phyloP scores from a whole-genome alignment of 768 basidiomycete species.

The Pleurotus citrinopileatus region DNA sequence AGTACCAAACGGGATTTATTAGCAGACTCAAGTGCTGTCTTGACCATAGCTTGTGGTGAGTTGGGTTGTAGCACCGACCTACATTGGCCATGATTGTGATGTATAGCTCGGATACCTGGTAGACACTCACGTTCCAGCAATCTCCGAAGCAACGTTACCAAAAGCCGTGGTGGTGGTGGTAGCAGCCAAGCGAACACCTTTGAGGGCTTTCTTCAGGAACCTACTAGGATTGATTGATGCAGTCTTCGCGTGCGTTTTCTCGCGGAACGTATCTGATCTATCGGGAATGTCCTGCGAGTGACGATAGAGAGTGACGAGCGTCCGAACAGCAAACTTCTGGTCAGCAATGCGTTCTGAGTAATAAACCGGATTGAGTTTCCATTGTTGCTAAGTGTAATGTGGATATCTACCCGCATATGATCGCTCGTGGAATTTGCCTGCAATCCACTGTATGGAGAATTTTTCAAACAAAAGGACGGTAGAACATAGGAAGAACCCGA shows the following conservation, averaged over 20 bases:
- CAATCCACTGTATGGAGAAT: conserved; percentile 83
- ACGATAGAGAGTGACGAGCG: conserved; percentile 73
- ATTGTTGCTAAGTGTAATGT: conserved; percentile 5
- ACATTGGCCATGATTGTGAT: conserved; percentile 7
- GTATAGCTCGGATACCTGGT: too few species aligned
- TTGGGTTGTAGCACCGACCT: conserved; percentile 87
- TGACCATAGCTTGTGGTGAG: conserved; percentile 77
- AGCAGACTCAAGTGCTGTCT: conserved; percentile 72
- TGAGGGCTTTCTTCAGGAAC: conserved; percentile 67
- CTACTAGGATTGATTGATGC: conserved; percentile 50
- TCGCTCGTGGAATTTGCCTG: conserved; percentile 76
- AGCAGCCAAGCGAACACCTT: conserved; percentile 69
- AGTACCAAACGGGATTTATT: conserved; percentile 75
- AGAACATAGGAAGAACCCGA: conserved; percentile 68
- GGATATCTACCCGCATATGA: conserved; percentile 55
- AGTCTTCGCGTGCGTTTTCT: conserved; percentile 28
- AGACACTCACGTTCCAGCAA: conserved; percentile 42
- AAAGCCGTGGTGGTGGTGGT: conserved; percentile 78
- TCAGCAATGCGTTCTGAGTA: conserved; percentile 71
- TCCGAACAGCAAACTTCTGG: conserved; percentile 75
- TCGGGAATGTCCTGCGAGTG: conserved; percentile 75
- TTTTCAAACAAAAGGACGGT: conserved; percentile 79
- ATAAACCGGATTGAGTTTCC: background rate
- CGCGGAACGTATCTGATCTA: conserved; percentile 58
- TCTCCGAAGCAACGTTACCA: conserved; percentile 56